Conservation (phyloP, 2,329 filamentous ascomycete genomes). For the Diaporthe nobilis region DNA sequence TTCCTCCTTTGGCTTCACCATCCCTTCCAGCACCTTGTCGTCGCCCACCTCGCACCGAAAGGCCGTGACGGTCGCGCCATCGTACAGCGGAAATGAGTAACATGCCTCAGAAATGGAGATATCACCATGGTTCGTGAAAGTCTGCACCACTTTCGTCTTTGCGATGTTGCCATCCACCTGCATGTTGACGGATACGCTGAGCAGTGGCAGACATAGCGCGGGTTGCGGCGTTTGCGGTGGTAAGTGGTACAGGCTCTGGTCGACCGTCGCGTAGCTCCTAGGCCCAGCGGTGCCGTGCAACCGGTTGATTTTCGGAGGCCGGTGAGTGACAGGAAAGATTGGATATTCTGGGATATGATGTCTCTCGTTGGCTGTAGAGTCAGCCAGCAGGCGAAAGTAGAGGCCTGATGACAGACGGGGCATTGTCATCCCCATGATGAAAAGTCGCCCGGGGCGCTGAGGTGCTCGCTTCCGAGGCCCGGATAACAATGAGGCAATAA, state of each 20-base stretch:
- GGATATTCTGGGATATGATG: background rate
- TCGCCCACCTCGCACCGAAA: background rate
- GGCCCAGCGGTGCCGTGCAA: background rate
- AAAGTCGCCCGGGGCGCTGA: background rate
- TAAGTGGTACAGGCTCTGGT: background rate
- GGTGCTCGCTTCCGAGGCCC: background rate
- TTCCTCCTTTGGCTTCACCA: background rate
- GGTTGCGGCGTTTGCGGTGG: background rate
- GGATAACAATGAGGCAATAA: background rate
- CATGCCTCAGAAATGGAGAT: background rate
- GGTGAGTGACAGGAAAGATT: background rate
- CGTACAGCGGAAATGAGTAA: background rate
- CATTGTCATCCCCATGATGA: background rate
- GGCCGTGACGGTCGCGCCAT: background rate
- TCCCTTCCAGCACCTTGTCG: background rate
- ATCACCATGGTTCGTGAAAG: background rate
- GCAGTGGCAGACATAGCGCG: background rate
- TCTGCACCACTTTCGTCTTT: background rate
- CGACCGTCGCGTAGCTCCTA: no score
- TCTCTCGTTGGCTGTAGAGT: background rate
- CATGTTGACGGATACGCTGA: background rate
- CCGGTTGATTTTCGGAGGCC: background rate
- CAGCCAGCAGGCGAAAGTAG: background rate
- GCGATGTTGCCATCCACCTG: background rate
- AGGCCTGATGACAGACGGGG: background rate